A percentile compares a stretch with the other conserved stretches of the same genome.
phyloP scores from a whole-genome alignment of 805 yeast genomes.

The Ogataea sp. region DNA sequence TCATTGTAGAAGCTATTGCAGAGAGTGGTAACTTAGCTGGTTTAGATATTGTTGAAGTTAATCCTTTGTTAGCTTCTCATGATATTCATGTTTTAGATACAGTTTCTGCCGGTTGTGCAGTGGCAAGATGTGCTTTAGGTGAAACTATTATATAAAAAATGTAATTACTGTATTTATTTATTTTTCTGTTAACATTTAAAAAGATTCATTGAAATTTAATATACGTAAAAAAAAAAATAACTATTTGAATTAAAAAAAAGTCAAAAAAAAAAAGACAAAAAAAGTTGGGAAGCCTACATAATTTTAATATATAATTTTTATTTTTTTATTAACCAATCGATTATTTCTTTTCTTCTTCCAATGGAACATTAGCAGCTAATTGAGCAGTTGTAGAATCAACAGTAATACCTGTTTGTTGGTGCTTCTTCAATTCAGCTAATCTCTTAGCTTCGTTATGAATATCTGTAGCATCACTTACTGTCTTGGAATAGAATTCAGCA shows the following conservation, averaged over 20 bases:
- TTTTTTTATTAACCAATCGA: background rate
- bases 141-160: constrained; percentile 53
- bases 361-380: constrained; percentile 17
- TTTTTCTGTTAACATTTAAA: background rate
- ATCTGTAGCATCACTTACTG: constrained; percentile 47
- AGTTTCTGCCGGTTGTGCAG: constrained; percentile 81
- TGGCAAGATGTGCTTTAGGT: constrained; percentile 91
- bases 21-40: constrained; percentile 83
- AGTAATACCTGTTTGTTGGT: too few relatives aligned
- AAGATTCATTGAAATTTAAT: background rate
- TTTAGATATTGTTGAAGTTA: constrained; percentile 88
- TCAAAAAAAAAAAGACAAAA: background rate
- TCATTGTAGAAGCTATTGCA: constrained; percentile 85
- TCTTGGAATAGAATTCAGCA: constrained; percentile 49
- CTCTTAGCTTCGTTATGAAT: constrained; percentile 72
- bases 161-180: background rate
- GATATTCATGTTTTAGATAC: constrained; percentile 77
- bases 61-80: constrained; percentile 77
- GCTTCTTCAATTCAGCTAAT: constrained; percentile 51
- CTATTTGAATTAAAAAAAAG: too few relatives aligned
- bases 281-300: background rate
- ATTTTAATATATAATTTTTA: background rate
- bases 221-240: background rate
- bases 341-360: constrained; percentile 7
- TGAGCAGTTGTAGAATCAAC: constrained; percentile 1